phyloP scores from a whole-genome alignment of 2,329 filamentous ascomycete genomes.

The Epichloe glyceriae region DNA sequence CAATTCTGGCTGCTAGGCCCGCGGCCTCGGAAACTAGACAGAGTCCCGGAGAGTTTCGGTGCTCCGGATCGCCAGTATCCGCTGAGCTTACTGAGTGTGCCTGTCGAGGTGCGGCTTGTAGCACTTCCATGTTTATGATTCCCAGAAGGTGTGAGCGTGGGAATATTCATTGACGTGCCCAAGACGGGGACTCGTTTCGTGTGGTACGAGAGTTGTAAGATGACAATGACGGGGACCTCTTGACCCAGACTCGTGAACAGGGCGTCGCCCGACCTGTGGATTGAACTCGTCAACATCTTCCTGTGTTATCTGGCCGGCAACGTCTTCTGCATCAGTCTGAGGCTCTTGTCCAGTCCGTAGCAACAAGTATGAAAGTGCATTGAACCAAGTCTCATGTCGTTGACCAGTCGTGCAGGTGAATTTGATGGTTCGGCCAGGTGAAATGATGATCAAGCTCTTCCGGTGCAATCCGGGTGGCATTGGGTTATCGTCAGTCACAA shows the following conservation, averaged over 20 bases:
- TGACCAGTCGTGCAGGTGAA: constrained; percentile 91
- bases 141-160: constrained; percentile 41
- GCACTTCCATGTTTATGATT: constrained; percentile 20
- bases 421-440: constrained; percentile 77
- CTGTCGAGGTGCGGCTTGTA: constrained; percentile 20
- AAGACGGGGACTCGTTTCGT: constrained; percentile 46
- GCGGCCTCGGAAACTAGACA: constrained; percentile 41
- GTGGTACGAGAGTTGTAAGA: constrained; percentile 69
- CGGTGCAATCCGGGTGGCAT: constrained; percentile 89
- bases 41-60: constrained; percentile 32
- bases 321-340: constrained; percentile 47
- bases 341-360: constrained; percentile 58
- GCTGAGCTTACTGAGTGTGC: constrained; percentile 46
- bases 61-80: constrained; percentile 42
- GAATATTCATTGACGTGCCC: constrained; percentile 36
- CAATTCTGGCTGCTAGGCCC: constrained; percentile 29
- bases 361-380: constrained; percentile 84
- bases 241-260: constrained; percentile 28
- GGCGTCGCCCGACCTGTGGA: constrained; percentile 36
- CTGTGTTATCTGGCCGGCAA: constrained; percentile 42
- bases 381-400: constrained; percentile 97
- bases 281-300: constrained; percentile 73
- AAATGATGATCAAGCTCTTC: constrained; percentile 84
- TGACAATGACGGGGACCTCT: constrained; percentile 54
- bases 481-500: constrained; percentile 88